Evolutionary conservation across 2,329 filamentous ascomycete genomes (phyloP).

Genomic region (Colletotrichum coccodes): DNA sequence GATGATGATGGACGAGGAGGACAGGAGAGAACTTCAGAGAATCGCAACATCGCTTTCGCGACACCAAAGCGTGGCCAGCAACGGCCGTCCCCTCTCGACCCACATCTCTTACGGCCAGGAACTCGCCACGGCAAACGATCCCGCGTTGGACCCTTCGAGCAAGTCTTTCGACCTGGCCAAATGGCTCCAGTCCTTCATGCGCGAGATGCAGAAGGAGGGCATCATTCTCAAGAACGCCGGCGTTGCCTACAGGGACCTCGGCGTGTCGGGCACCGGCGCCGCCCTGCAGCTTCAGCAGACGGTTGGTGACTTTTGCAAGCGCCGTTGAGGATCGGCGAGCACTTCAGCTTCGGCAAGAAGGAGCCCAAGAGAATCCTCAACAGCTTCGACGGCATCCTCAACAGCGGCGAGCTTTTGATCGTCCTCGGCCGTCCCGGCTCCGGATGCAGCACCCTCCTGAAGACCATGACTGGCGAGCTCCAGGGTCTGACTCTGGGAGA

Average conservation of each 20-base stretch:
- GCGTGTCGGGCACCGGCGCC: constrained; percentile 73
- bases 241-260: constrained; percentile 72
- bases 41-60: constrained; percentile 52
- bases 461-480: constrained; percentile 69
- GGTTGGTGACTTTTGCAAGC: constrained; percentile 68
- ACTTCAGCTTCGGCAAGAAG: constrained; percentile 58
- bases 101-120: constrained; percentile 18
- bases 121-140: constrained; percentile 36
- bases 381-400: constrained; percentile 71
- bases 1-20: constrained; percentile 42
- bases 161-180: constrained; percentile 51
- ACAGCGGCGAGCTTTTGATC: constrained; percentile 73
- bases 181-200: constrained; percentile 52
- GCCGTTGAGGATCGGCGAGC: constrained; percentile 67
- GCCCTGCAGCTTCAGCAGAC: constrained; percentile 76
- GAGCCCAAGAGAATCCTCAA: constrained; percentile 69
- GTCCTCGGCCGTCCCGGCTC: constrained; percentile 75
- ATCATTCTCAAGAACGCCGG: constrained; percentile 65
- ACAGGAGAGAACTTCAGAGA: constrained; percentile 48
- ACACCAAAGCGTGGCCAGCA: constrained; percentile 41
- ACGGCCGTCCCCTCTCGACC: constrained; percentile 26
- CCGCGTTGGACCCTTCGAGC: constrained; percentile 49
- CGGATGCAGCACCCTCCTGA: constrained; percentile 73
- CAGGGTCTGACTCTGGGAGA: constrained; percentile 65
- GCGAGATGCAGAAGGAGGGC: constrained; percentile 62